These are phyloP conservation scores for Actinomucor elegans DNA, from an alignment of 371 early-diverging fungal genomes.

Conservation along the genomic window DNA sequence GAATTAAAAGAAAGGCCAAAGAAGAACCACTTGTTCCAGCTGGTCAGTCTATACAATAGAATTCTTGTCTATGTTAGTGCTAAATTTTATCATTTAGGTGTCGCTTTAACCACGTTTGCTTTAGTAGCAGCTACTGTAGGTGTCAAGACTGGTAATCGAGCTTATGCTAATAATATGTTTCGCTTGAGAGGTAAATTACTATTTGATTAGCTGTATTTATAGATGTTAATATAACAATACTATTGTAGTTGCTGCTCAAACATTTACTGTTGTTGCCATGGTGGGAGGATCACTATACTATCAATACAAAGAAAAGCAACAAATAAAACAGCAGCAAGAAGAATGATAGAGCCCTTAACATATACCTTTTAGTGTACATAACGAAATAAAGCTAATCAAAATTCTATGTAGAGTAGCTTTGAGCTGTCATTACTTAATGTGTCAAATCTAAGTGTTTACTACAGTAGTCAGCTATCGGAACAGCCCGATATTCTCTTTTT, in stretches of 20 bases:
- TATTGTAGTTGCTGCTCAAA: constrained; percentile 44
- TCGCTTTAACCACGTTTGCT: constrained; percentile 54
- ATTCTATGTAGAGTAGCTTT: too few relatives aligned
- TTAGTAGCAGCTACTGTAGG: constrained; percentile 49
- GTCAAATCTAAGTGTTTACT: too few relatives aligned
- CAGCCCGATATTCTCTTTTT: too few relatives aligned
- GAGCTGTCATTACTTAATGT: too few relatives aligned
- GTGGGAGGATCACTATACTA: constrained; percentile 48
- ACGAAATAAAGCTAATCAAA: too few relatives aligned
- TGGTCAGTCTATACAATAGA: constrained; percentile 20
- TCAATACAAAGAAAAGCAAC: constrained; percentile 35
- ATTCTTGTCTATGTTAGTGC: neutral
- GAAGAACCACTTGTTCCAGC: constrained; percentile 55
- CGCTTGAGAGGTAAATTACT: constrained; percentile 45
- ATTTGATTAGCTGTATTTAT: neutral
- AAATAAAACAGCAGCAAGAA: constrained; percentile 1
- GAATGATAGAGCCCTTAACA: too few relatives aligned
- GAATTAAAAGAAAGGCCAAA: constrained; percentile 44
- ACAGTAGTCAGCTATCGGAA: too few relatives aligned
- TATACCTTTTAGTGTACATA: too few relatives aligned
- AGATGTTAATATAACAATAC: neutral
- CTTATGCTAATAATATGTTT: constrained; percentile 54
- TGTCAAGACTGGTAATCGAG: constrained; percentile 45
- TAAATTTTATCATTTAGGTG: constrained; percentile 21
- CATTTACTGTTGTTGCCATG: constrained; percentile 48